Evolutionary conservation across 305 asterid genomes (phyloP), one percentile per base, ranked within the genome.

Genomic region (Petunia hybrid): DNA sequence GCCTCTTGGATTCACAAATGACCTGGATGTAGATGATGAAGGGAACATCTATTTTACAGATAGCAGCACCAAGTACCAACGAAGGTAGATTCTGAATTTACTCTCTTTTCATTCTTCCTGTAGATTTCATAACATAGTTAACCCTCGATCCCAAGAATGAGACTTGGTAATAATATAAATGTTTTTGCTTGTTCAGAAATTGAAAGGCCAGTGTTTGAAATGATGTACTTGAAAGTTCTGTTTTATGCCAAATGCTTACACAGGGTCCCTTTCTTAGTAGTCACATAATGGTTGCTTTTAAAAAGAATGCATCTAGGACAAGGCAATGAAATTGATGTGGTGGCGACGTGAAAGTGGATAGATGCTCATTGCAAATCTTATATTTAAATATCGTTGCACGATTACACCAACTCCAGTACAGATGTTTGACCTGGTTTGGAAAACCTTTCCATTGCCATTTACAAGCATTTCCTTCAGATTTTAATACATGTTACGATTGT

Each of bases 41-140:
- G 98, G 98, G 75, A 92, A 90, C 79, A 74, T 95, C 57, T 95
- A 94, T 85, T 94, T 95, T 86, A 91, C 98, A 0, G 98, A 92
- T 85, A 95, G 99, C 92, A 94, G 98, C 89, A 85, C 92, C 45
- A 88, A 82, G 5, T 95, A 90, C 83, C 90, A 83, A 82, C 81
- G 98, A 80, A 94, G 99, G 98, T 92, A 87, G 66, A 65, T 77
- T 8, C 4, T 63, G 75, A 35, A 4, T 48, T 40, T 12, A 48
- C 7, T 71, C 35, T 5, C 35, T 71, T 43, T 73, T 73, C 35
- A 5, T 8, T 51, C 36, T 48, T 31, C 12, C 5, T 51, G 78
- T 51, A 48, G 46, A 51, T 51, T 8, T 73, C 61, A 45, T 31
- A 40, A 46, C 46, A 31, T 46, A 46, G n/a, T 70, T 70, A 13